Base-by-base conservation (phyloP, 768 basidiomycete genomes). In the Leucocoprinus birnbaumii region DNA sequence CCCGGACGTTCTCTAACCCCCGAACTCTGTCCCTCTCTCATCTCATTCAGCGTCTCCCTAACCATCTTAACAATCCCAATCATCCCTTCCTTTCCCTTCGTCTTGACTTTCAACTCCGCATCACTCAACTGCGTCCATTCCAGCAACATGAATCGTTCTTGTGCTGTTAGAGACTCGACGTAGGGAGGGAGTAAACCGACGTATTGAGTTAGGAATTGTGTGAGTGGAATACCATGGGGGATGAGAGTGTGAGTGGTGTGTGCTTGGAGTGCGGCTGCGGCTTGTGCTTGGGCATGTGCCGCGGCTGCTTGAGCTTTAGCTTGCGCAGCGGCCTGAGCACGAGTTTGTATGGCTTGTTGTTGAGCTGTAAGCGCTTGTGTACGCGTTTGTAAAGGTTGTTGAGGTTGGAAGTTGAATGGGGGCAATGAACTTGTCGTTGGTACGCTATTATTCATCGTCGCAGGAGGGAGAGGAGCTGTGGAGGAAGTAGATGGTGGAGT, bases 91-190 rank as follows among this genome's bases (percentile, higher is more conserved):
- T 43, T 35, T 14, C 18, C 52, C n/a, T 46, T 46, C 11, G 45
- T 21, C 52, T 46, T 53, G 0, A 21, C 27, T 21, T 44, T 53
- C 27, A 53, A 38, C 6, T 53, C 52, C 19, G 19, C 52, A 6
- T 53, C 52, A 46, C 22, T 46, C 52, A 53, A 18, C 35, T 53
- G 52, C 3, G 52, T 53, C 52, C 52, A 53, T 34, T 53, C 52
- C 18, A 53, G 45, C 34, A 53, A 46, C 31, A 46, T 11, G 31
- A 46, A 53, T 13, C 44, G 18, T 1, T 53, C 52, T 14, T 53
- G 52, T 9, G 52, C 21, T 22, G 52, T 43, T 3, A 53, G 13
- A 5, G 18, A 24, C 2, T 53, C 52, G 2, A 53, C 44, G 25
- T 53, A 53, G 26, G 21, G 44, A 9, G 34, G 52, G 21, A 35